phyloP scores from a whole-genome alignment of 257 asterid genomes.

The Thymus mandschuricus region DNA sequence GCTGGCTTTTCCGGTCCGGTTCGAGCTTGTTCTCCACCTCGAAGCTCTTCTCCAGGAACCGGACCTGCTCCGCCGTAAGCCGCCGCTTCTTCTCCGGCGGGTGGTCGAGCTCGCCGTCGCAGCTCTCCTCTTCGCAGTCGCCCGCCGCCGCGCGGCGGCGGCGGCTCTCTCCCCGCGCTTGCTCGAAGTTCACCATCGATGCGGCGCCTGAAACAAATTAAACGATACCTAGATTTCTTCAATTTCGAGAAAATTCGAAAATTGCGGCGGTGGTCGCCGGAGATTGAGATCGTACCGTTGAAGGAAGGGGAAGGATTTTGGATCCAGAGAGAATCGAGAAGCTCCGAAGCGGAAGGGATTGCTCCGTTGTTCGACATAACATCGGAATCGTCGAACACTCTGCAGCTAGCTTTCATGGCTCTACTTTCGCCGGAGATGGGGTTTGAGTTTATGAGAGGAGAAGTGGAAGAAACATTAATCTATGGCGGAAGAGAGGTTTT shows the following conservation, averaged over 20 bases:
- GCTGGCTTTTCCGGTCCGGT: slow-evolving; percentile 72
- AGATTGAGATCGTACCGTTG: slow-evolving; percentile 46
- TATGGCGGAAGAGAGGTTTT: not conserved
- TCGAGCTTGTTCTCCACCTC: slow-evolving; percentile 86
- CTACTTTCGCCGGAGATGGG: not conserved
- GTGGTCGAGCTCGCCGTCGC: slow-evolving; percentile 48
- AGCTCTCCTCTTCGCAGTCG: slow-evolving; percentile 32
- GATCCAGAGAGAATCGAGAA: slow-evolving; percentile 69
- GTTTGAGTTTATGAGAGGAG: not conserved
- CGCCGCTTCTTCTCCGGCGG: slow-evolving; percentile 78
- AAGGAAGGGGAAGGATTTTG: slow-evolving; percentile 61
- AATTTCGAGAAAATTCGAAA: not conserved
- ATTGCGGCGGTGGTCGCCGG: too few relatives aligned
- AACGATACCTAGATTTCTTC: not conserved
- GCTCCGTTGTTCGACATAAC: slow-evolving; percentile 40
- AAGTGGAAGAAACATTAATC: not conserved
- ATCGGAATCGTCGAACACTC: slow-evolving; percentile 35
- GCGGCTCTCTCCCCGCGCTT: not conserved
- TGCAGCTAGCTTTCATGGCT: slow-evolving; percentile 55
- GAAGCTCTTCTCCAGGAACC: slow-evolving; percentile 76
- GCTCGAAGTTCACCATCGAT: slow-evolving; percentile 7
- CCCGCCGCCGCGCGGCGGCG: not conserved
- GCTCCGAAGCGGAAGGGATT: slow-evolving; percentile 45
- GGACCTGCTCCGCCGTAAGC: slow-evolving; percentile 65
- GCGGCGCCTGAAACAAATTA: not conserved